Evolutionary conservation across 306 rosid species (phyloP).

Genomic region (Vigna radiata): DNA sequence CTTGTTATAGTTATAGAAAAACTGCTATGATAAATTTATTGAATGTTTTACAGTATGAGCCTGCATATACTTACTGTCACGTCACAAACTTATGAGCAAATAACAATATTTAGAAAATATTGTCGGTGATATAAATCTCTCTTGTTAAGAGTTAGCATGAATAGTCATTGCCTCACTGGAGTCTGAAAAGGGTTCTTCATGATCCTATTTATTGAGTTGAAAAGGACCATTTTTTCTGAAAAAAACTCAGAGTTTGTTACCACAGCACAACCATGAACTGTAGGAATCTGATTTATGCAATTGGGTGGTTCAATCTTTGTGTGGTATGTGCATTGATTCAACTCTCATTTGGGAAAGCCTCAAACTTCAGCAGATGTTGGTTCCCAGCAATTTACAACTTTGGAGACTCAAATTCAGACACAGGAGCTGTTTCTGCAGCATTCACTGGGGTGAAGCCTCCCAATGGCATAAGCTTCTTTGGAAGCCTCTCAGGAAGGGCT

Average conservation of each 20-base stretch:
- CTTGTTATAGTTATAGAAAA: too few relatives aligned
- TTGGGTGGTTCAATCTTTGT: conserved; percentile 37
- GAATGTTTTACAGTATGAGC: too few relatives aligned
- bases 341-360: conserved; percentile 32
- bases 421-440: conserved; percentile 75
- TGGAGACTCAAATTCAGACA: conserved; percentile 97
- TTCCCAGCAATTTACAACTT: conserved; percentile 85
- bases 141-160: not conserved
- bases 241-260: not conserved
- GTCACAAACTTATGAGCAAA: not conserved
- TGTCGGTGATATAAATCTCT: conserved; percentile 10
- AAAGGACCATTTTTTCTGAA: not conserved
- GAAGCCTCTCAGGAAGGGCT: conserved; percentile 69
- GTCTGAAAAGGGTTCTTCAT: not conserved
- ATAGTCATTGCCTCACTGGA: not conserved
- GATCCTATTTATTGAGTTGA: conserved; percentile 2
- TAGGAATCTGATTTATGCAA: conserved; percentile 6
- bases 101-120: not conserved
- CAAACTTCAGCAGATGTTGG: conserved; percentile 46
- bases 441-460: conserved; percentile 59
- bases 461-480: conserved; percentile 84
- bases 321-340: conserved; percentile 22
- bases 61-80: too few relatives aligned
- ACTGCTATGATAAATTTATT: too few relatives aligned
- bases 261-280: conserved; percentile 41